phyloP scores from a whole-genome alignment of 2,329 filamentous ascomycete genomes.

The Xylaria sp. region DNA sequence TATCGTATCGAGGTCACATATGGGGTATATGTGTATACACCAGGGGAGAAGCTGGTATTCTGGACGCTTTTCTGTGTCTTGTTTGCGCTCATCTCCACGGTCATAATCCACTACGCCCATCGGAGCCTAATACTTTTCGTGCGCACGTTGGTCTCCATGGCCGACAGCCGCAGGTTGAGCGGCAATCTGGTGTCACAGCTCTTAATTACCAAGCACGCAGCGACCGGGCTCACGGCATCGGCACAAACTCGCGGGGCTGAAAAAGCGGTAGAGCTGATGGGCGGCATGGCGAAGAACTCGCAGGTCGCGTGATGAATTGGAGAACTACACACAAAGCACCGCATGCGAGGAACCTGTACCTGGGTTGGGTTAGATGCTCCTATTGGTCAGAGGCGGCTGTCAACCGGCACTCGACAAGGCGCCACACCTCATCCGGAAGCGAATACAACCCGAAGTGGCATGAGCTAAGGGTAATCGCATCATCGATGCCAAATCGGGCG shows the following conservation, averaged over 20 bases:
- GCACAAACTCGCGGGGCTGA: conserved; percentile 16
- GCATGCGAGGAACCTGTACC: conserved; percentile 9
- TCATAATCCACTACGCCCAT: conserved; percentile 75
- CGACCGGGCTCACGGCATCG: conserved; percentile 22
- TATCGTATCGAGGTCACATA: conserved; percentile 88
- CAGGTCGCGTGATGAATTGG: conserved; percentile 35
- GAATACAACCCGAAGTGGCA: conserved; percentile 4
- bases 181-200: conserved; percentile 12
- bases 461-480: not conserved
- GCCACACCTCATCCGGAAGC: not conserved
- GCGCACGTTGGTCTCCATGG: conserved; percentile 6
- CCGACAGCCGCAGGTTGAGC: conserved; percentile 11
- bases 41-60: conserved; percentile 81
- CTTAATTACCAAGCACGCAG: conserved; percentile 9
- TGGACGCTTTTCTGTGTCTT: conserved; percentile 79
- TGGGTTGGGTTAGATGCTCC: not conserved
- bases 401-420: not conserved
- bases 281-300: conserved; percentile 33
- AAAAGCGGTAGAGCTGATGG: conserved; percentile 6
- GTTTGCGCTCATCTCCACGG: conserved; percentile 74
- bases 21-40: conserved; percentile 81
- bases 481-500: not conserved
- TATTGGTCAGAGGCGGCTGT: not conserved
- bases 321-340: not conserved
- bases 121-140: conserved; percentile 72